A percentile compares a stretch with the other conserved stretches of the same genome.
These are phyloP conservation scores for Plicaturopsis crispa DNA, from an alignment of 768 basidiomycete species.

Conservation along the genomic window DNA sequence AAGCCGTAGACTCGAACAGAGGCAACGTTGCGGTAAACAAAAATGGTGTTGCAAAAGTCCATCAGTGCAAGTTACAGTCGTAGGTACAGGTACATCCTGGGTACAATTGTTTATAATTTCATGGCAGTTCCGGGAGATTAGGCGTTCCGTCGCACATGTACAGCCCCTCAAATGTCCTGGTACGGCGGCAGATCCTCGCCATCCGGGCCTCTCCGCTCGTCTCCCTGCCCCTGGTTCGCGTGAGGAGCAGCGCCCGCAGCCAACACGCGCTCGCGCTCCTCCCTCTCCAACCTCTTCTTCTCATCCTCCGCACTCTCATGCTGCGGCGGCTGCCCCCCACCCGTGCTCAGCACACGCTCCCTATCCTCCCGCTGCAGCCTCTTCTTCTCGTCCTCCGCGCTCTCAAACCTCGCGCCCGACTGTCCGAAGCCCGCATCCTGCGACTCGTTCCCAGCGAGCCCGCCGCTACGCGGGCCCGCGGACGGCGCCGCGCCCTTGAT, in stretches of 20 bases:
- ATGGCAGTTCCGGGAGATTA: conserved; percentile 1
- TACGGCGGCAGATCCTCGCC: conserved; percentile 35
- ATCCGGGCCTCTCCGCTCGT: conserved; percentile 9
- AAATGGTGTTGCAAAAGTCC: no score
- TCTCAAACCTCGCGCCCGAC: conserved; percentile 26
- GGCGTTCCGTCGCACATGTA: conserved; percentile 3
- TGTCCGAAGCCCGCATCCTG: conserved; percentile 21
- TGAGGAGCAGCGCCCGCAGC: conserved; percentile 9
- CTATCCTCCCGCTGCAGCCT: conserved; percentile 46
- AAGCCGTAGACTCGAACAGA: no score
- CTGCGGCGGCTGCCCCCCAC: conserved; percentile 9
- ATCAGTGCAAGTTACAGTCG: no score
- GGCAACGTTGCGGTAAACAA: no score
- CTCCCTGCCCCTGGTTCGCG: conserved; percentile 20
- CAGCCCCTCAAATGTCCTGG: conserved; percentile 22
- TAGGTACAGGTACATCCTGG: no score
- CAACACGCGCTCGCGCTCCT: conserved; percentile 54
- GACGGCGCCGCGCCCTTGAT: conserved; percentile 30
- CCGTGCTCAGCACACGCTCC: conserved; percentile 33
- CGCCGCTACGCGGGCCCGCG: conserved; percentile 27
- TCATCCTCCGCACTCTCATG: conserved; percentile 54
- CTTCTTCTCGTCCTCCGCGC: conserved; percentile 61
- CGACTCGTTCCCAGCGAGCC: conserved; percentile 16
- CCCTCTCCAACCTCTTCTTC: conserved; percentile 56
- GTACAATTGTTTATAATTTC: no score